phyloP scores from a whole-genome alignment of 192 early-diverging fungal genomes.

The Backusella parvicylindrica region DNA sequence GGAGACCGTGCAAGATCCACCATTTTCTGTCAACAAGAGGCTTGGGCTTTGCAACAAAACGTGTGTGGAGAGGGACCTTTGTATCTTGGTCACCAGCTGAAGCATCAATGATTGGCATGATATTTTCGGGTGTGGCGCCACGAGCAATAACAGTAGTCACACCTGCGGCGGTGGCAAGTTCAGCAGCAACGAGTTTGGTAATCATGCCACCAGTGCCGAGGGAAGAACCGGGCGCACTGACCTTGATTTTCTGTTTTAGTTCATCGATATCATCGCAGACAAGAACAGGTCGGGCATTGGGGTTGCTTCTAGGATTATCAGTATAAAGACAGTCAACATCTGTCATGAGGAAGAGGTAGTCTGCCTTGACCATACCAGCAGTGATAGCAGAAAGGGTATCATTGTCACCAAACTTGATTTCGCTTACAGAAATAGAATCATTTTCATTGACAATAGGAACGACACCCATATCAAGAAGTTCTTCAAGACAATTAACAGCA shows the following conservation, averaged over 20 bases:
- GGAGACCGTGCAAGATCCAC: constrained; percentile 97
- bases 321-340: constrained; percentile 97
- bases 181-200: constrained; percentile 96
- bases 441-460: constrained; percentile 99
- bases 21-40: constrained; percentile 92
- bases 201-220: constrained; percentile 98
- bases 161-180: constrained; percentile 91
- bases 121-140: constrained; percentile 73
- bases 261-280: constrained; percentile 84
- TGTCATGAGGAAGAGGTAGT: constrained; percentile 94
- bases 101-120: constrained; percentile 71
- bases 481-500: constrained; percentile 89
- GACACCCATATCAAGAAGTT: constrained; percentile 83
- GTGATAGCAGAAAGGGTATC: constrained; percentile 96
- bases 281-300: constrained; percentile 79
- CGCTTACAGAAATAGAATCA: constrained; percentile 87
- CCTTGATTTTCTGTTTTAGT: constrained; percentile 72
- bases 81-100: constrained; percentile 26
- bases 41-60: constrained; percentile 80
- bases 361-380: constrained; percentile 95
- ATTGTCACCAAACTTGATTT: constrained; percentile 98
- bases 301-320: constrained; percentile 91
- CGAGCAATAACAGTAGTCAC: constrained; percentile 86
- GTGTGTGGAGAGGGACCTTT: constrained; percentile 70
- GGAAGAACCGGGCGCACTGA: constrained; percentile 80